Evolutionary conservation across 768 basidiomycete genomes (phyloP).

Genomic region (Arthromyces matolae): DNA sequence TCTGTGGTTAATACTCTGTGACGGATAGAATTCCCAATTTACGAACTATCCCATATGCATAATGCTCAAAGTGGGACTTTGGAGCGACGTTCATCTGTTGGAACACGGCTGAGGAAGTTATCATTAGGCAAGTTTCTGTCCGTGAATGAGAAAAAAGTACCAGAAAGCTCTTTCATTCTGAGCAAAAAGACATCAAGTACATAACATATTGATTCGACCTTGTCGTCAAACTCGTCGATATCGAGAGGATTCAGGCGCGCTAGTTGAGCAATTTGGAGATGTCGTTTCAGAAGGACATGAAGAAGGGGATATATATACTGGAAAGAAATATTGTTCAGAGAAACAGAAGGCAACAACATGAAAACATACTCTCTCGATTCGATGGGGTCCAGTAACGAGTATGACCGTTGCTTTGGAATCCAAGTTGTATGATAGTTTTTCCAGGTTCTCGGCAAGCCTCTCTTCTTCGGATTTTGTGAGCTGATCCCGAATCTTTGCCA

Average conservation of each 20-base stretch:
- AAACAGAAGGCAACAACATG: background rate
- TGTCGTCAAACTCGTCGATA: background rate
- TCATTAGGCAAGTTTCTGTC: background rate
- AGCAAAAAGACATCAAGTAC: background rate
- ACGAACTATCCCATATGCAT: conserved; percentile 3
- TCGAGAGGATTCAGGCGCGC: background rate
- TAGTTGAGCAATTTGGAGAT: background rate
- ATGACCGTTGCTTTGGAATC: background rate
- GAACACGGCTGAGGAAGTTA: background rate
- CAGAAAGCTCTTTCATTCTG: background rate
- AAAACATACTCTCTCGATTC: background rate
- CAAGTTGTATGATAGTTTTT: background rate
- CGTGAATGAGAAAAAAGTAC: background rate
- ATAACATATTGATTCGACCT: background rate
- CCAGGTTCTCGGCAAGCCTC: background rate
- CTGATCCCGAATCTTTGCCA: background rate
- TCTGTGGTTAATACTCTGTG: too few relatives aligned
- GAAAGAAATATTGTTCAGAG: background rate
- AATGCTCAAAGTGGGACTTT: background rate
- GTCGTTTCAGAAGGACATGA: background rate
- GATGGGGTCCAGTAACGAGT: background rate
- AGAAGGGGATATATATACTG: conserved; percentile 3
- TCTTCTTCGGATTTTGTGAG: background rate
- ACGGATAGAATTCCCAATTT: too few relatives aligned
- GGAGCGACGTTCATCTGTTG: conserved; percentile 1